Evolutionary conservation across 495 filamentous ascomycete genomes (phyloP).

Genomic region (Neurospora sp.): DNA sequence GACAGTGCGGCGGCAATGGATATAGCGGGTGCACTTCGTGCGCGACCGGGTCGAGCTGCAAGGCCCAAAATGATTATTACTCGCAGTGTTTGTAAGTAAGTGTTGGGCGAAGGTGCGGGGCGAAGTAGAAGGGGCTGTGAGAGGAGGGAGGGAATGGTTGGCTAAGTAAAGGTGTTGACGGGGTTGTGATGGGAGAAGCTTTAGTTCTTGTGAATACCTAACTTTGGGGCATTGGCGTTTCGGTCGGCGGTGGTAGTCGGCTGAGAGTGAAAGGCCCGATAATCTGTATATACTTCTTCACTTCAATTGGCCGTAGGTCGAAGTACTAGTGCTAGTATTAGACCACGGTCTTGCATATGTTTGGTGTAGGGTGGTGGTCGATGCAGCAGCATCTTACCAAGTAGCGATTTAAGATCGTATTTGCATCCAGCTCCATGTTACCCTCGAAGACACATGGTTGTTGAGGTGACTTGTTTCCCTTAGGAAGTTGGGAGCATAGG

Average conservation of each 20-base stretch:
- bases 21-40: constrained; percentile 23
- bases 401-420: neutral
- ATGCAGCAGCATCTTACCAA: neutral
- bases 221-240: neutral
- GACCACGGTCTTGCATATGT: neutral
- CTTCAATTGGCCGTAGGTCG: neutral
- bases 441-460: too few relatives aligned
- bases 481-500: neutral
- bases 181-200: too few relatives aligned
- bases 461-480: neutral
- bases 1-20: constrained; percentile 30
- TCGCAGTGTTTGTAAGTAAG: constrained; percentile 18
- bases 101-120: neutral
- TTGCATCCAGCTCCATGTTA: neutral
- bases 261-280: neutral
- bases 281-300: neutral
- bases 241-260: neutral
- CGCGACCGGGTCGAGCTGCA: constrained; percentile 18
- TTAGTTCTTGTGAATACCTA: neutral
- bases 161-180: too few relatives aligned
- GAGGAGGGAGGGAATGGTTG: too few relatives aligned
- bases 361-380: neutral
- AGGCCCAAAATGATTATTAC: constrained; percentile 17
- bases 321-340: neutral
- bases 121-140: too few relatives aligned